Conservation (phyloP, 352 stramenopile genomes). For the Phytophthora podocarpi region DNA sequence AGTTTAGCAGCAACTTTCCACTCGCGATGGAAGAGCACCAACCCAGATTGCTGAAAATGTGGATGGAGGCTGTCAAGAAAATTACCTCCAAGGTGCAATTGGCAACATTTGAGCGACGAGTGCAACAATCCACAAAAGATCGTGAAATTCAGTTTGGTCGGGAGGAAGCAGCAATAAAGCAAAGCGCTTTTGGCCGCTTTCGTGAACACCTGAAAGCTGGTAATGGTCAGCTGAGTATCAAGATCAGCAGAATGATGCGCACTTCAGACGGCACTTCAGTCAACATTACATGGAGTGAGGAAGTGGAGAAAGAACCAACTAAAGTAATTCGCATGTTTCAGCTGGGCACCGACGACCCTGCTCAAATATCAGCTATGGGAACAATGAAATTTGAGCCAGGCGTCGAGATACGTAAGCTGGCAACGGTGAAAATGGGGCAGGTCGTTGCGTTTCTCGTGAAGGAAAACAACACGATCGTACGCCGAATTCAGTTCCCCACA, state of each 20-base stretch:
- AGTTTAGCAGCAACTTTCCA: conserved; percentile 4
- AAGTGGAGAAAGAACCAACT: conserved; percentile 22
- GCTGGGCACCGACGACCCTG: neutral
- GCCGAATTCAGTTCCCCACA: conserved; percentile 6
- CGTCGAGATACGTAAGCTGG: conserved; percentile 5
- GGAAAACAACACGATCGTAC: conserved; percentile 16
- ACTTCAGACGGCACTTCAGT: neutral
- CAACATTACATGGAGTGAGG: conserved; percentile 11
- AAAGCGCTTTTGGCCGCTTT: conserved; percentile 8
- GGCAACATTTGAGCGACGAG: neutral
- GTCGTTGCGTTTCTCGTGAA: conserved; percentile 20
- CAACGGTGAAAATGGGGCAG: conserved; percentile 13
- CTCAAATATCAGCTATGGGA: conserved; percentile 4
- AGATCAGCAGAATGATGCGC: conserved; percentile 1
- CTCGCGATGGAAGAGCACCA: conserved; percentile 1
- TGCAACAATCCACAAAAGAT: conserved; percentile 4
- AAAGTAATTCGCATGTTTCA: conserved; percentile 24
- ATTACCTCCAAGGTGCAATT: neutral
- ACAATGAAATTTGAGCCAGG: conserved; percentile 23
- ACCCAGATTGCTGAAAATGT: neutral
- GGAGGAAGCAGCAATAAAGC: neutral
- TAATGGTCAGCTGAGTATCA: neutral
- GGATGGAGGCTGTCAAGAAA: neutral
- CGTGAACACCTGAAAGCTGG: neutral
- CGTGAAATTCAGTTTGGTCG: neutral